Percentiles rank a stretch among this genome's conserved stretches.
These are phyloP conservation scores for Krasilnikovozyma curviuscula DNA, from an alignment of 768 basidiomycete genomes.

Conservation along the genomic window DNA sequence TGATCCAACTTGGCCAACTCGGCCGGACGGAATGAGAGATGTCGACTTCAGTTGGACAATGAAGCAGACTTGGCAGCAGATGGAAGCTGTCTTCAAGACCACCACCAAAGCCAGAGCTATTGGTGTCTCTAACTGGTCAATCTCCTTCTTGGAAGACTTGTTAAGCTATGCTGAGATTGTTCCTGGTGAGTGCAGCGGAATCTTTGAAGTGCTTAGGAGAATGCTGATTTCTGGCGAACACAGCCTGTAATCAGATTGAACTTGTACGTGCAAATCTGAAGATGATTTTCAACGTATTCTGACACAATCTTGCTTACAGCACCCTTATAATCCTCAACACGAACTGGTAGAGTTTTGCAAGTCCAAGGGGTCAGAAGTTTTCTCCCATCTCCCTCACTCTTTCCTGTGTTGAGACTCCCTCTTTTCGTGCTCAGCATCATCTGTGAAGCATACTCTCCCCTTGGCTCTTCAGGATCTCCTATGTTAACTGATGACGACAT, in stretches of 20 bases:
- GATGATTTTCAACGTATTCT: no score
- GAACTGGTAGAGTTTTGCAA: slow-evolving; percentile 52
- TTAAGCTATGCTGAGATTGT: slow-evolving; percentile 49
- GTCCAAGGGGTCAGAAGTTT: slow-evolving; percentile 53
- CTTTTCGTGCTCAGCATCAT: background rate
- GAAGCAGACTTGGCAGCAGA: slow-evolving; percentile 17
- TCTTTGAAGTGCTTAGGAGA: background rate
- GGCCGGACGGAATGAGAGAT: slow-evolving; percentile 14
- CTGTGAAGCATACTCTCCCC: slow-evolving; percentile 6
- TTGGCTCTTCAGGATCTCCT: slow-evolving; percentile 42
- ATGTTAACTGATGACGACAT: slow-evolving; percentile 42
- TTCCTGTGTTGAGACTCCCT: slow-evolving; percentile 1
- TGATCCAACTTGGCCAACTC: slow-evolving; percentile 9
- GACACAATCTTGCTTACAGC: slow-evolving; percentile 40
- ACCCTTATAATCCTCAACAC: slow-evolving; percentile 57
- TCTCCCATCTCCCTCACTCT: slow-evolving; percentile 18
- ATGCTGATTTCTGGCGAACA: background rate
- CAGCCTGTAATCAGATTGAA: no score
- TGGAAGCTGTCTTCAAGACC: slow-evolving; percentile 26
- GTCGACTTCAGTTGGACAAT: slow-evolving; percentile 14
- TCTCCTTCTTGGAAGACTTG: slow-evolving; percentile 46
- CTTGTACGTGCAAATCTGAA: no score
- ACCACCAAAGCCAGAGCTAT: slow-evolving; percentile 65
- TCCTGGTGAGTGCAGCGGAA: slow-evolving; percentile 32
- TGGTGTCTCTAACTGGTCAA: slow-evolving; percentile 62